Evolutionary conservation across 2,329 filamentous ascomycete species (phyloP), one percentile per base, ranked within the genome.

Genomic region (Sporothrix dimorphospora): DNA sequence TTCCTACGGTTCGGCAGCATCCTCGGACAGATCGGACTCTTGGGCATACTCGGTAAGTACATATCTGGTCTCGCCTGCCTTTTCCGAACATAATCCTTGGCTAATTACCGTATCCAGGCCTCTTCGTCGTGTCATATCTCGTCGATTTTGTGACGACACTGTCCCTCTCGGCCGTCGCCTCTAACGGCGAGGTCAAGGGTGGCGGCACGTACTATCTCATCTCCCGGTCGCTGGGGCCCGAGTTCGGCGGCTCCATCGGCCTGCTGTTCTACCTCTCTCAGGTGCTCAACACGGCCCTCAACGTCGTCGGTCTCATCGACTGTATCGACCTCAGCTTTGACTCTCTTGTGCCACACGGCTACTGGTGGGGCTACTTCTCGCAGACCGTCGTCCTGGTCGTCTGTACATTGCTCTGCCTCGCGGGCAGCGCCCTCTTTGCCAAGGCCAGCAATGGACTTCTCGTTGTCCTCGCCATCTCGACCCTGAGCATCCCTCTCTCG

Each of bases 181-280:
- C 93, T 1, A 97, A 97, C 79, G 94, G 94, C 34, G 94, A 94
- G 63, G 94, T 97, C 71, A 90, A 93, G 76, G 94, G 93, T 16
- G 94, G 94, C 16, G 94, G 94, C 69, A 93, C 94, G 49, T 97
- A 97, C 79, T 97, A 95, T 77, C 84, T 97, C 72, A 97, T 97
- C 72, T 97, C 93, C 7, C 88, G 94, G 74, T 94, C 92, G 59
- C 83, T 97, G 3, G 94, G 94, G 0, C 93, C 94, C 7, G 94
- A 97, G 78, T 97, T 97, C 79, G 94, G 94, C 34, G 94, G 94
- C 19, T 94, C 92, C 1, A 97, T 97, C 75, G 94, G 94, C 1
- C 86, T 97, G 30, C 88, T 97, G 14, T 97, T 97, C 81, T 97
- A 96, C 79, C 84, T 97, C n/a, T 93, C 94, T n/a, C 92, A 93